phyloP scores from a whole-genome alignment of 257 asterid species.

The Nyctanthes arbortristis region DNA sequence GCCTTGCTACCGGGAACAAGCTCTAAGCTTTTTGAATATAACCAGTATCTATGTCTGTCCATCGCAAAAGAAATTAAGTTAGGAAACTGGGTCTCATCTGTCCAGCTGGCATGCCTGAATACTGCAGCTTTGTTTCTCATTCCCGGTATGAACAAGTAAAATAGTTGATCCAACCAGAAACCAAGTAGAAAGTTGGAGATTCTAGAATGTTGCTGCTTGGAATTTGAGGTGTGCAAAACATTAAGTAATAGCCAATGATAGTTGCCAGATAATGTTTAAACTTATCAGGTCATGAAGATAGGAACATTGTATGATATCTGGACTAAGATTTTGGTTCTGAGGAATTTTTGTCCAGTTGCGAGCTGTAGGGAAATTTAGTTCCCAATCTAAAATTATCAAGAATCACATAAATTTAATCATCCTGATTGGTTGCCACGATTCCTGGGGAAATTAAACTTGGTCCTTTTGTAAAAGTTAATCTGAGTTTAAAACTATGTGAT shows the following conservation, averaged over 20 bases:
- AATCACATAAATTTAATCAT: background rate
- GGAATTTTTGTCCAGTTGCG: background rate
- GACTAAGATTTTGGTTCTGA: background rate
- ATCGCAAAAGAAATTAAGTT: too few species aligned
- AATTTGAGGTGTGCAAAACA: background rate
- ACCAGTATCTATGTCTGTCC: too few species aligned
- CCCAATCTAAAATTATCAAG: background rate
- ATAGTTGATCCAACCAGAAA: background rate
- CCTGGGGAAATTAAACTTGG: slow-evolving; percentile 12
- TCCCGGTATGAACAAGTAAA: background rate
- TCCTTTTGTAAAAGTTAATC: slow-evolving; percentile 11
- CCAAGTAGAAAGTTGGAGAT: background rate
- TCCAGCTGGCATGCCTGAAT: too few species aligned
- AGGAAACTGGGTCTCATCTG: too few species aligned
- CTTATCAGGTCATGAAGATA: background rate
- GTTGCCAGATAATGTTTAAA: background rate
- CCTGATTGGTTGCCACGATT: slow-evolving; percentile 9
- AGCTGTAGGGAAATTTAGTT: background rate
- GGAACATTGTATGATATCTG: background rate
- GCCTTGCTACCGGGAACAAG: too few species aligned
- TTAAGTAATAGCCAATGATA: background rate
- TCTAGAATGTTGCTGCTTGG: background rate
- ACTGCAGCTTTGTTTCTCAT: background rate
- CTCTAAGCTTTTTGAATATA: too few species aligned
- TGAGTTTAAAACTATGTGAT: slow-evolving; percentile 7